Percentiles rank a stretch among this genome's conserved stretches.
These are phyloP conservation scores for Nematocida parisii DNA, from an alignment of 371 early-diverging fungal species.

Conservation along the genomic window DNA sequence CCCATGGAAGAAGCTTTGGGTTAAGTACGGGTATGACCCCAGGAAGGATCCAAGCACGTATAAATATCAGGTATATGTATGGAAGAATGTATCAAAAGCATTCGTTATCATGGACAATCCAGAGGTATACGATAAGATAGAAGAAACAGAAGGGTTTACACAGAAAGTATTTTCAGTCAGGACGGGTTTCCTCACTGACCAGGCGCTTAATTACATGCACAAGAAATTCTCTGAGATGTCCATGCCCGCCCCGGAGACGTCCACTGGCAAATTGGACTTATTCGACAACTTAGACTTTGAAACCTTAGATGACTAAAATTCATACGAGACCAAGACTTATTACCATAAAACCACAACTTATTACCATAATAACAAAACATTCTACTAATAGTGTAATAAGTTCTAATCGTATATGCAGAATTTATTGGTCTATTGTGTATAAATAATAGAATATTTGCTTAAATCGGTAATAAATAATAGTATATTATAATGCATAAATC, in stretches of 20 bases:
- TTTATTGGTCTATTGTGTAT: too few relatives aligned
- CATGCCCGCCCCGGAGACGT: neutral
- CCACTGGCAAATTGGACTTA: neutral
- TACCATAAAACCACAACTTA: too few relatives aligned
- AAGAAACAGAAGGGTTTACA: slow-evolving; percentile 58
- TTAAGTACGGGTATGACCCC: slow-evolving; percentile 67
- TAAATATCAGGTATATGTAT: slow-evolving; percentile 64
- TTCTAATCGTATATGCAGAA: too few relatives aligned
- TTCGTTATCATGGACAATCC: slow-evolving; percentile 60
- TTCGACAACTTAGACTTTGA: slow-evolving; percentile 29
- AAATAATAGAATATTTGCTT: too few relatives aligned
- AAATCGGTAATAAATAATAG: too few relatives aligned
- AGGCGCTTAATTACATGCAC: slow-evolving; percentile 4
- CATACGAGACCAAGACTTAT: neutral
- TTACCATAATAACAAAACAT: too few relatives aligned
- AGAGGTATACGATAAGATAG: slow-evolving; percentile 59
- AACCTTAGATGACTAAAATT: slow-evolving; percentile 12
- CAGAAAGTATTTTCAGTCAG: slow-evolving; percentile 42
- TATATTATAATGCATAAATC: too few relatives aligned
- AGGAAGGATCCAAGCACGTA: slow-evolving; percentile 59
- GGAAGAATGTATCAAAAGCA: slow-evolving; percentile 45
- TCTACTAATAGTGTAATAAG: too few relatives aligned
- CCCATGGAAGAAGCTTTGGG: slow-evolving; percentile 69
- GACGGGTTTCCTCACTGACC: slow-evolving; percentile 63
- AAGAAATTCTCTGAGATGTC: slow-evolving; percentile 29